Evolutionary conservation across 2,329 filamentous ascomycete species (phyloP), one percentile per base, ranked within the genome.

Genomic region (Emergomyces orientalis): DNA sequence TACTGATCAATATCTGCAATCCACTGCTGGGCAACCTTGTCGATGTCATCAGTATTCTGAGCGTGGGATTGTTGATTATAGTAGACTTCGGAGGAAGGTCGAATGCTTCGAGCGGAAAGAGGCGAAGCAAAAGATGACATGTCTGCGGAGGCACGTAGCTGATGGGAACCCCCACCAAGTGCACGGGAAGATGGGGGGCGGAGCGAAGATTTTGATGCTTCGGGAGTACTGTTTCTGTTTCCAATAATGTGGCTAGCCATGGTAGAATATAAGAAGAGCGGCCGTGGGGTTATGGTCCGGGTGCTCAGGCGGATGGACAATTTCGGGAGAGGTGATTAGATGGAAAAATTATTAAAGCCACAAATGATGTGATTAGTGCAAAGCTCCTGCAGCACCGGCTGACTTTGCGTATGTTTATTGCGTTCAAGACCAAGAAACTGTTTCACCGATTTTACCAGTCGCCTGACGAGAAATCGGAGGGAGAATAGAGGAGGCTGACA

Each of bases 1-100:
- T 97, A 97, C 76, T 97, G 93, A 74, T 99, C 94, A 69, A 99
- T 97, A 72, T 99, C 94, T 62, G 93, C 91, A 71, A 99, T 93
- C 94, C 94, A 99, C 77, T 99, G 92, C 79, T 97, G 92, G 59
- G 93, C 91, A 67, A 93, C 89, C 77, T 92, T 93, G 75, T 97
- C 94, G 75, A 94, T 87, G 11, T 89, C 86, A 76, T 97, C 94
- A 66, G 84, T 78, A 68, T 81, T 84, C 65, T 90, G 87, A 70
- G 81, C 83, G 70, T 86, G 86, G 66, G 83, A 83, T 74, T 88
- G 83, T 71, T 89, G 90, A 67, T 90, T 92, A 76, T 93, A 96
- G 76, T 86, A 86, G 66, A 97, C 91, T 74, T 99, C 94, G 25
- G 94, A 97, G 32, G 92, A 91, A 39, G 94, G 94, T 64, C 94